Evolutionary conservation across 306 rosid genomes (phyloP).

Genomic region (Biancaea sappan): DNA sequence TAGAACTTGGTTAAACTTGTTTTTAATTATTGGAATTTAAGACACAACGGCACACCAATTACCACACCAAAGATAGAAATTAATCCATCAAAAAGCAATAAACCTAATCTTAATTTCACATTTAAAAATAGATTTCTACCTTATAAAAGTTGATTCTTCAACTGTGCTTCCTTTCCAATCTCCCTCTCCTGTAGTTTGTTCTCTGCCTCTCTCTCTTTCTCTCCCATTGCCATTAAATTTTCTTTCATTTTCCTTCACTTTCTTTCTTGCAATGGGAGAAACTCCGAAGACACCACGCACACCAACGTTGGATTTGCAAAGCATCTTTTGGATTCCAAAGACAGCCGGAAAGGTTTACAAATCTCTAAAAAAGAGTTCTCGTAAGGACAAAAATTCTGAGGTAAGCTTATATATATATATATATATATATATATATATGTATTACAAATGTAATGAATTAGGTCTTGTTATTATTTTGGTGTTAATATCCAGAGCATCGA

Average conservation of each 20-base stretch:
- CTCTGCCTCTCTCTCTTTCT: neutral
- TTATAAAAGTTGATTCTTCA: neutral
- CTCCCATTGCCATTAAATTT: neutral
- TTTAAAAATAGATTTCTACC: neutral
- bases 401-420: neutral
- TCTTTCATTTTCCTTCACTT: neutral
- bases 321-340: slow-evolving; percentile 44
- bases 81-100: neutral
- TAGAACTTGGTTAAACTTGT: neutral
- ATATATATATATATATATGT: too few relatives aligned
- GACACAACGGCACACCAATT: neutral
- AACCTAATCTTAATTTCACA: neutral
- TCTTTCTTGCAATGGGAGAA: slow-evolving; percentile 44
- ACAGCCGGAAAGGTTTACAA: slow-evolving; percentile 43
- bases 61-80: neutral
- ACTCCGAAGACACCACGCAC: slow-evolving; percentile 35
- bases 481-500: neutral
- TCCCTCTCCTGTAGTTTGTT: neutral
- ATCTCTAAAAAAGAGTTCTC: neutral
- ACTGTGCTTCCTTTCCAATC: too few relatives aligned
- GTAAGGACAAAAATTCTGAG: neutral
- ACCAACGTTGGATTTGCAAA: slow-evolving; percentile 41
- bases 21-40: neutral
- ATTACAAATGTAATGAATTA: too few relatives aligned
- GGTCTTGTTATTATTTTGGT: neutral